A percentile compares a stretch with the other conserved stretches of the same genome.
These are phyloP conservation scores for Ogataea henricii DNA, from an alignment of 805 yeast species.

Conservation along the genomic window DNA sequence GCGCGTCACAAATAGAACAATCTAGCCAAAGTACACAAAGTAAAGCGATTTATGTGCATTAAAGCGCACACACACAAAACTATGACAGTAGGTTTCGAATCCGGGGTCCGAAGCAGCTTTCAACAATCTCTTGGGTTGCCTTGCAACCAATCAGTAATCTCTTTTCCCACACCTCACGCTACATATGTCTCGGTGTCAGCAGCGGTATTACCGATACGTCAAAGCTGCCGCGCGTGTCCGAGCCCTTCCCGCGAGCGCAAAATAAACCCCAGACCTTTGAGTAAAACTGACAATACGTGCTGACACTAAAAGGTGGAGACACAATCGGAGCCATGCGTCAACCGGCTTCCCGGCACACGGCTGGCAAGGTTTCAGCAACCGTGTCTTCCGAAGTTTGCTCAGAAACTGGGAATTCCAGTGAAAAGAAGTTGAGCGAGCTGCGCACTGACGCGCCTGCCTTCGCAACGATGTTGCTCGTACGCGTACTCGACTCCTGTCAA, in stretches of 20 bases:
- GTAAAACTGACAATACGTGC: neutral
- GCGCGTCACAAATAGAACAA: neutral
- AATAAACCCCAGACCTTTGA: neutral
- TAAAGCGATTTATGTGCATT: neutral
- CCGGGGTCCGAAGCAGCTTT: constrained; percentile 1
- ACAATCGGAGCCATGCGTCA: neutral
- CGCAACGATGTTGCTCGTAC: too few species aligned
- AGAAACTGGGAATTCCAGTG: neutral
- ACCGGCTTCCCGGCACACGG: neutral
- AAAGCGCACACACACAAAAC: constrained; percentile 1
- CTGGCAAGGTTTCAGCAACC: neutral
- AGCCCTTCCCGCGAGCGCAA: neutral
- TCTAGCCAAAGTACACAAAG: neutral
- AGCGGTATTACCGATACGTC: neutral
- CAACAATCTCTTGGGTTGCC: constrained; percentile 1
- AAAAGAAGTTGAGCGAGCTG: too few species aligned
- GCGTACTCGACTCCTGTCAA: neutral
- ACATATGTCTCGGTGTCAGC: neutral
- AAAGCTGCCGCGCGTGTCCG: neutral
- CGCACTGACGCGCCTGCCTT: too few species aligned
- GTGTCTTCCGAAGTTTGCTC: neutral
- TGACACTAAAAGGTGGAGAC: neutral
- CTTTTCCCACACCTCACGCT: neutral
- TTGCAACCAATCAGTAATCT: neutral
- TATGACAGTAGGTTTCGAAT: neutral